These are phyloP conservation scores for Vitis rotundifolia DNA, from an alignment of 164 flowering plant species.

Conservation along the genomic window DNA sequence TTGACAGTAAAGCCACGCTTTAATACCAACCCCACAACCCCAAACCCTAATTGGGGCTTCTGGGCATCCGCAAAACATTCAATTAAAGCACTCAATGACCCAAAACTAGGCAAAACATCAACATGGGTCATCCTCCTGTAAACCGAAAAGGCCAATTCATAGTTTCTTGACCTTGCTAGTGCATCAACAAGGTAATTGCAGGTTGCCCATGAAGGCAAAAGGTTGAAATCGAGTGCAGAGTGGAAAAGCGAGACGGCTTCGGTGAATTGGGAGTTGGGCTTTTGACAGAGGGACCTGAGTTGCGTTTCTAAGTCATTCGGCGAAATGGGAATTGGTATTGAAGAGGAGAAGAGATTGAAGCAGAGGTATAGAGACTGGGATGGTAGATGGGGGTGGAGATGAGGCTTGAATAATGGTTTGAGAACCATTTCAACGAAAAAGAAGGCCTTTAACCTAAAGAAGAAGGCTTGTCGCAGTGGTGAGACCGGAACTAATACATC, in stretches of 20 bases:
- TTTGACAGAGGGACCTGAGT: conserved; percentile 39
- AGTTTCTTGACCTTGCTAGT: conserved; percentile 39
- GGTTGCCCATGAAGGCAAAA: conserved; percentile 37
- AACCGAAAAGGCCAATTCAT: conserved; percentile 41
- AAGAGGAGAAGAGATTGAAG: conserved; percentile 9
- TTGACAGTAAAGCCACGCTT: conserved; percentile 54
- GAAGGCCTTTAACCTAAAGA: too few species aligned
- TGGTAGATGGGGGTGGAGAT: background rate
- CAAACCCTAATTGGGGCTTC: conserved; percentile 38
- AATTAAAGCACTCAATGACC: conserved; percentile 42
- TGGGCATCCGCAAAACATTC: conserved; percentile 41
- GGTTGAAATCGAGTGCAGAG: conserved; percentile 26
- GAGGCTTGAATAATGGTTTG: background rate
- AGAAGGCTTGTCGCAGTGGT: too few species aligned
- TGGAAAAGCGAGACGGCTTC: conserved; percentile 45
- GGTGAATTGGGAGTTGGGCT: conserved; percentile 26
- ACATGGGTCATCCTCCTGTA: conserved; percentile 40
- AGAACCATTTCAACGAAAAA: background rate
- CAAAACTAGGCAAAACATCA: conserved; percentile 33
- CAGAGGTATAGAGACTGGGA: conserved; percentile 1
- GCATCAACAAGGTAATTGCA: conserved; percentile 43
- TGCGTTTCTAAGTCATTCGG: conserved; percentile 27
- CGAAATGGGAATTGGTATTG: conserved; percentile 3
- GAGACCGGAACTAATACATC: too few species aligned
- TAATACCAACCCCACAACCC: conserved; percentile 54